Evolutionary conservation across 176 grass and related monocot species (phyloP).

Genomic region (Oryza glumipatula): DNA sequence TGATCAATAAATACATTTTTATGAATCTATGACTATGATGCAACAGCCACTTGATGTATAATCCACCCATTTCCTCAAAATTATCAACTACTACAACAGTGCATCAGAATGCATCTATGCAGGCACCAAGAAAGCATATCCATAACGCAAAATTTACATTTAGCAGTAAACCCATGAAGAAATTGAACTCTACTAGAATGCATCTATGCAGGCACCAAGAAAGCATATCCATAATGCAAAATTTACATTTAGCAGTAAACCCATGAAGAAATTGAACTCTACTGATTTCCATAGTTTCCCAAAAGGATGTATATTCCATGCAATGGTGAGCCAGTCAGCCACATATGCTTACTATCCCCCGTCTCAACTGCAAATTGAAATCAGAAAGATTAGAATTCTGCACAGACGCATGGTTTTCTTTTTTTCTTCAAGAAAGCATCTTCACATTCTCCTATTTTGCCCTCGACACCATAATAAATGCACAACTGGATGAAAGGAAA

Average conservation of each 20-base stretch:
- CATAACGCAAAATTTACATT: not conserved
- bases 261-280: slow-evolving; percentile 4
- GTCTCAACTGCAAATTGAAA: slow-evolving; percentile 31
- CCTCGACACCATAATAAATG: not conserved
- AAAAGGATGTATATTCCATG: slow-evolving; percentile 5
- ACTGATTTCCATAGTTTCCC: slow-evolving; percentile 1
- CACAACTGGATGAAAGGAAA: slow-evolving; percentile 7
- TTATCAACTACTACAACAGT: not conserved
- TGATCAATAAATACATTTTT: slow-evolving; percentile 6
- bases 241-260: slow-evolving; percentile 4
- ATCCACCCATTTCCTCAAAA: slow-evolving; percentile 18
- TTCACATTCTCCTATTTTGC: not conserved
- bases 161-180: not conserved
- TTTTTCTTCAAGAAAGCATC: not conserved
- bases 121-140: not conserved
- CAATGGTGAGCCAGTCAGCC: slow-evolving; percentile 37
- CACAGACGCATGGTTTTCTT: slow-evolving; percentile 14
- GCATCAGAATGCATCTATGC: not conserved
- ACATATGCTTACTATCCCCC: slow-evolving; percentile 14
- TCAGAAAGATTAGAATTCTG: slow-evolving; percentile 28
- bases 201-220: not conserved
- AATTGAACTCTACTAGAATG: slow-evolving; percentile 11
- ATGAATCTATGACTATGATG: slow-evolving; percentile 25
- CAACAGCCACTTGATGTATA: not conserved
- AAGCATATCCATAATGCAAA: not conserved